Conservation (phyloP, 177 flowering plant genomes). For the Telopea speciosissima region DNA sequence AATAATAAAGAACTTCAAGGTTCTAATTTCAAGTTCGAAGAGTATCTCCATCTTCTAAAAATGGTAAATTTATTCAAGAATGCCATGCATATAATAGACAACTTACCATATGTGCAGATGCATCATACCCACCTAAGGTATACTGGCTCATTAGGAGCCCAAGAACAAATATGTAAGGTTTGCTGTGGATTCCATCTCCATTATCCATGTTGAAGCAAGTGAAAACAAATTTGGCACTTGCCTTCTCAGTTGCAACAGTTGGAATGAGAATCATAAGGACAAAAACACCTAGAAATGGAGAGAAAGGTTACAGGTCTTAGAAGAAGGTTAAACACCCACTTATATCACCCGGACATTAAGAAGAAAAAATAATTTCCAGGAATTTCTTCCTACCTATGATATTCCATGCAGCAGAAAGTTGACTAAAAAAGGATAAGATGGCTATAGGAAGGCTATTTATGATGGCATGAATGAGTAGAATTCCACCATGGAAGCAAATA, state of each 20-base stretch:
- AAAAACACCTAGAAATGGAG: slow-evolving; percentile 57
- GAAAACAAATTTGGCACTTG: slow-evolving; percentile 79
- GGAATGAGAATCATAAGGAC: slow-evolving; percentile 86
- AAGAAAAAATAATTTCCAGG: background rate
- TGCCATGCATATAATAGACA: background rate
- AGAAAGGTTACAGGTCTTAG: background rate
- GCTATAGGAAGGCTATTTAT: slow-evolving; percentile 82
- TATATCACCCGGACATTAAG: background rate
- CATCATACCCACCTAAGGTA: slow-evolving; percentile 90
- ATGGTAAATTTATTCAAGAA: background rate
- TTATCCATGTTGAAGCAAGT: slow-evolving; percentile 86
- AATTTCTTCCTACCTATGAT: slow-evolving; percentile 45
- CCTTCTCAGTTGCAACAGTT: slow-evolving; percentile 63
- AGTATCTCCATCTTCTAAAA: background rate
- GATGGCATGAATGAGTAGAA: slow-evolving; percentile 65
- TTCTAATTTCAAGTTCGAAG: background rate
- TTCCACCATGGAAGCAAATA: slow-evolving; percentile 63
- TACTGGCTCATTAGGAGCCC: slow-evolving; percentile 95
- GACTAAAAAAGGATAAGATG: slow-evolving; percentile 74
- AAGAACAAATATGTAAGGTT: slow-evolving; percentile 65
- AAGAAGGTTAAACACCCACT: background rate
- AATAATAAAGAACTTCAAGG: background rate
- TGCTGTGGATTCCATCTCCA: slow-evolving; percentile 63
- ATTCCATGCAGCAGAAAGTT: slow-evolving; percentile 92
- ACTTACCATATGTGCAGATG: slow-evolving; percentile 95